Base-by-base conservation (phyloP, 805 yeast genomes). In the Lipomyces mesembrius region DNA sequence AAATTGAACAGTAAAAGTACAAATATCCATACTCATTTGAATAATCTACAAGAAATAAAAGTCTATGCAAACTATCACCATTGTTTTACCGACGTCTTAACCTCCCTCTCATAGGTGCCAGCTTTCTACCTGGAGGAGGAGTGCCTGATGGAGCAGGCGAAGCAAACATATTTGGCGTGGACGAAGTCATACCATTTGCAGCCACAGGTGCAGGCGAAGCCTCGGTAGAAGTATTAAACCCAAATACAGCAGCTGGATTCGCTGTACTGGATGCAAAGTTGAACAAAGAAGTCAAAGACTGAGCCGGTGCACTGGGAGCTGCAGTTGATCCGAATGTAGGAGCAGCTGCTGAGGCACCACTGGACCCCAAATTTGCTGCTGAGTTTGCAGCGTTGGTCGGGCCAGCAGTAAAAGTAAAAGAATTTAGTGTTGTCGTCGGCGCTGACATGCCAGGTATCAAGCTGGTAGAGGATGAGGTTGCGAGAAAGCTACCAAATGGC, bases 51-150 rank as follows among this genome's bases (percentile, higher is more conserved):
- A 52, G 9, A 25, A 25, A n/a, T 12, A 8, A 25, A 52, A 5
- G 11, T 22, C 55, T 29, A 52, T 52, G 34, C 55, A 52, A 52
- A 52, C 55, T 52, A 52, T 11, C 55, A 52, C 35, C n/a, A 29
- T 22, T 37, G 34, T 6, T 22, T 22, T 52, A 52, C 32, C 55
- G 27, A 2, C 55, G 55, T 17, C 55, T n/a, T 52, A 52, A 64
- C 43, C 70, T 64, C 25, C 64, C 39, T 57, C 71, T 29, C 67
- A 68, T 57, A n/a, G 70, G 65, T 32, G 71, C 71, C 37, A 68
- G 35, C 32, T 64, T 65, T 27, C 71, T 61, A 14, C 71, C 71
- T 2, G 29, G 49, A 6, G 70, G 70, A 8, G 64, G 29, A 7
- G 71, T 57, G 14, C 61, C 32, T 43, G 49, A 17, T n/a, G 57